A percentile compares a stretch with the other conserved stretches of the same genome.
Conservation (phyloP, 352 stramenopile species). For the Phytophthora citricola region DNA sequence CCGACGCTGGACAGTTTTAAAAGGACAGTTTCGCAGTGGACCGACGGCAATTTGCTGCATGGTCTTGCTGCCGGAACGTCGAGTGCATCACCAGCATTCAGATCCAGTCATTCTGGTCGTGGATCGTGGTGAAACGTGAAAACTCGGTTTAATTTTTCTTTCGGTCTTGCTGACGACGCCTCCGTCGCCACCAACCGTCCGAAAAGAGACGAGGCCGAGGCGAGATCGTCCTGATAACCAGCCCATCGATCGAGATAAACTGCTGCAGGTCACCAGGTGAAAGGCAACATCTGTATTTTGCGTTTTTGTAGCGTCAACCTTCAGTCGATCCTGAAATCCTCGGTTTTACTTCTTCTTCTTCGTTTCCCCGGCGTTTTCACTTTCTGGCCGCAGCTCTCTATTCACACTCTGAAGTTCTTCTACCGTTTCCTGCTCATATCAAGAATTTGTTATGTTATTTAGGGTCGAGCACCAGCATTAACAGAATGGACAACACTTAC, state of each 20-base stretch:
- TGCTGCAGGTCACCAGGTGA: conserved; percentile 6
- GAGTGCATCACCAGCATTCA: conserved; percentile 4
- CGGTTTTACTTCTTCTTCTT: conserved; percentile 23
- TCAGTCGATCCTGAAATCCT: background rate
- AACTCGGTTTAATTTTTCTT: conserved; percentile 10
- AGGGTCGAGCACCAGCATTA: background rate
- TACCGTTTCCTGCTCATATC: conserved; percentile 31
- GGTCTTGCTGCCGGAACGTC: conserved; percentile 9
- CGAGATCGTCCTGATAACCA: conserved; percentile 29
- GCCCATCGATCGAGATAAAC: conserved; percentile 29
- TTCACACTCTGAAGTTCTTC: conserved; percentile 35
- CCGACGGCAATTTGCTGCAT: conserved; percentile 14
- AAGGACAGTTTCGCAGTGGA: background rate
- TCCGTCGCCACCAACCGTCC: conserved; percentile 28
- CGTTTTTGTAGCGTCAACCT: conserved; percentile 13
- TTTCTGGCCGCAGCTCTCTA: conserved; percentile 23
- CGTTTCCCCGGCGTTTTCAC: conserved; percentile 15
- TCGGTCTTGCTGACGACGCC: conserved; percentile 3
- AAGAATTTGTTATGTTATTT: conserved; percentile 4
- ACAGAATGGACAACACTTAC: conserved; percentile 23
- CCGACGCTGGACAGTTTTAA: conserved; percentile 9
- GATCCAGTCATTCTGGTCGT: conserved; percentile 16
- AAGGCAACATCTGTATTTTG: conserved; percentile 25
- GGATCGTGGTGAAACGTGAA: conserved; percentile 14
- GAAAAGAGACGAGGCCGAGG: conserved; percentile 30